Conservation (phyloP, 805 yeast genomes). For the Candida coquimbonensis region DNA sequence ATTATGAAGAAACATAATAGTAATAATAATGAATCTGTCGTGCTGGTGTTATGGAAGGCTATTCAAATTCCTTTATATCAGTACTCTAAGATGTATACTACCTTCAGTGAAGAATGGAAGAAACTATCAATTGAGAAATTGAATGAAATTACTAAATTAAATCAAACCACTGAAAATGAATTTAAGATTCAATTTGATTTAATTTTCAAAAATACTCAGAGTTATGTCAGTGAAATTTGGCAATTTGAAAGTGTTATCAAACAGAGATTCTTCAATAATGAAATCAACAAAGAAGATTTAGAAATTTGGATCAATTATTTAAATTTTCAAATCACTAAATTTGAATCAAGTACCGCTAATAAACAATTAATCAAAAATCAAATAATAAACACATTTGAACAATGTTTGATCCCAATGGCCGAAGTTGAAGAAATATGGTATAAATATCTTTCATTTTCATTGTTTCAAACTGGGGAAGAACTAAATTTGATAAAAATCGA, state of each 20-base stretch:
- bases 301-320: conserved; percentile 60
- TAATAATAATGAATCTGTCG: conserved; percentile 30
- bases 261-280: conserved; percentile 48
- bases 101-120: conserved; percentile 12
- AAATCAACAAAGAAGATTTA: conserved; percentile 25
- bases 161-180: conserved; percentile 17
- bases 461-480: conserved; percentile 7
- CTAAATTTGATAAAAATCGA: conserved; percentile 26
- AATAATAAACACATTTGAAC: conserved; percentile 51
- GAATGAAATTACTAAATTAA: not conserved
- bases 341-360: not conserved
- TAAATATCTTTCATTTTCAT: conserved; percentile 34
- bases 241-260: conserved; percentile 58
- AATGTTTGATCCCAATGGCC: conserved; percentile 68
- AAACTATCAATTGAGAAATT: not conserved
- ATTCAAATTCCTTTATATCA: conserved; percentile 72
- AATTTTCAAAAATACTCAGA: conserved; percentile 14
- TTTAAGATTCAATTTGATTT: conserved; percentile 11
- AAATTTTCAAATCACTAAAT: conserved; percentile 39
- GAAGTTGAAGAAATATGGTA: conserved; percentile 59
- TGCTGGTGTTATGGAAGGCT: conserved; percentile 37
- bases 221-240: conserved; percentile 43
- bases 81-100: conserved; percentile 46
- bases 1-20: conserved; percentile 17
- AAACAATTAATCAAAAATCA: conserved; percentile 13